Base-by-base conservation (phyloP, 1,139 yeast species). In the Taiozyma sp. region DNA sequence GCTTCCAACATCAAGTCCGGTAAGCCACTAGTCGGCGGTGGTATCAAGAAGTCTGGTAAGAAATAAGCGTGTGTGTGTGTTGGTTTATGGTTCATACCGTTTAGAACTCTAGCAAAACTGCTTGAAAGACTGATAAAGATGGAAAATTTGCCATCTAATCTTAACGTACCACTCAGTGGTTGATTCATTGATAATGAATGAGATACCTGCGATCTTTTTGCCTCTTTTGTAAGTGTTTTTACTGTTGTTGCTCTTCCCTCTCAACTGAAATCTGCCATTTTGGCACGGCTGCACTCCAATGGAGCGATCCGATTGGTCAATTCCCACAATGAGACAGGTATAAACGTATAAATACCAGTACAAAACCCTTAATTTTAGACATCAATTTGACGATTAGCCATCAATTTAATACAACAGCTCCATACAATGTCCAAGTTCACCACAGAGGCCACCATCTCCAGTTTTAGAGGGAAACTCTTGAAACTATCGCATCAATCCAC, bases 11-110 rank as follows among this genome's bases (percentile, higher is more conserved):
- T 96, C 54, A 76, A 87, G 63, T 81, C 86, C 65, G 96, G 96
- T 57, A 96, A 96, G 49, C 97, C 97, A 46, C 73, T 91, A 62
- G 83, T 83, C 50, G 91, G 96, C 54, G 97, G 97, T 51, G 98
- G 98, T 56, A 90, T 91, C 74, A 91, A 91, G 80, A 91, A 91
- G 82, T 85, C 85, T 62, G 84, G 81, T 55, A 81, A 81, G 77
- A 81, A 81, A 69, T 78, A 71, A 37, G 13, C 24, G 19, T 28
- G 10, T 19, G 19, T 19, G 19, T 19, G 13, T 28, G 30, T 7
- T 28, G 30, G 5, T 28, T 28, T 28, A 10, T 9, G 8, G 30
- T 10, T 28, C 30, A 9, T 28, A 28, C 8, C 19, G 19, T 19
- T 19, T 19, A 19, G 19, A 19, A 19, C 19, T 19, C 19, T 19